phyloP scores from a whole-genome alignment of 805 yeast species.

The Cyberlindnera euphorbiiphila region DNA sequence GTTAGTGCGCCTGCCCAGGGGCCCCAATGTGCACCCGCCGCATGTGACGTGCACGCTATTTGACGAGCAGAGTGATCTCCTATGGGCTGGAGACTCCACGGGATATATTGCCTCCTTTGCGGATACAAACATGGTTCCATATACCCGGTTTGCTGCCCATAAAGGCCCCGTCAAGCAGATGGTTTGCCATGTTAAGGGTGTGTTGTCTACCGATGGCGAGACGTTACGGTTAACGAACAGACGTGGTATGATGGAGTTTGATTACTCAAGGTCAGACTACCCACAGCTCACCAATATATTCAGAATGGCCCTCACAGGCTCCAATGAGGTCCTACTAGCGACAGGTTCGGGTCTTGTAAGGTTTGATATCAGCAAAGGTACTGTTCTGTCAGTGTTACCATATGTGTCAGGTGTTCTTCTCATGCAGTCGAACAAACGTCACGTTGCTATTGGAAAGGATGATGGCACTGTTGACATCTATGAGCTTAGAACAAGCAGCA shows the following conservation, averaged over 20 bases:
- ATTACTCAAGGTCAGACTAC: constrained; percentile 28
- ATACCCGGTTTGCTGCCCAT: constrained; percentile 56
- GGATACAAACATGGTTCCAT: constrained; percentile 48
- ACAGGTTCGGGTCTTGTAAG: constrained; percentile 38
- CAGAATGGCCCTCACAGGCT: constrained; percentile 31
- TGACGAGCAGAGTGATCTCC: constrained; percentile 68
- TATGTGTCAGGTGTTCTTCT: constrained; percentile 44
- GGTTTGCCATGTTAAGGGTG: constrained; percentile 51
- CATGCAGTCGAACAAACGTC: constrained; percentile 48
- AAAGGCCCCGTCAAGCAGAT: constrained; percentile 47
- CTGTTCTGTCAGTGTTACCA: constrained; percentile 33
- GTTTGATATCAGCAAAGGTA: constrained; percentile 40
- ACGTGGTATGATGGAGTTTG: constrained; percentile 47
- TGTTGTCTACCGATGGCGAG: constrained; percentile 50
- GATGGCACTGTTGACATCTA: constrained; percentile 62
- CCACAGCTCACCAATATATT: constrained; percentile 34
- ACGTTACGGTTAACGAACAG: constrained; percentile 51
- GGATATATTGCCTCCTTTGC: constrained; percentile 40
- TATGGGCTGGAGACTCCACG: constrained; percentile 78
- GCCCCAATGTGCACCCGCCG: constrained; percentile 14
- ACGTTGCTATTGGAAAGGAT: constrained; percentile 53
- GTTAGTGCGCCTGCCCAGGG: constrained; percentile 24
- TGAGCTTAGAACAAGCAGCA: constrained; percentile 48
- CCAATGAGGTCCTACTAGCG: constrained; percentile 43
- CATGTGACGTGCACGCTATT: constrained; percentile 38